Evolutionary conservation across 768 basidiomycete genomes (phyloP), one percentile per base, ranked within the genome.

Genomic region (Hemileccinum rubropunctum): DNA sequence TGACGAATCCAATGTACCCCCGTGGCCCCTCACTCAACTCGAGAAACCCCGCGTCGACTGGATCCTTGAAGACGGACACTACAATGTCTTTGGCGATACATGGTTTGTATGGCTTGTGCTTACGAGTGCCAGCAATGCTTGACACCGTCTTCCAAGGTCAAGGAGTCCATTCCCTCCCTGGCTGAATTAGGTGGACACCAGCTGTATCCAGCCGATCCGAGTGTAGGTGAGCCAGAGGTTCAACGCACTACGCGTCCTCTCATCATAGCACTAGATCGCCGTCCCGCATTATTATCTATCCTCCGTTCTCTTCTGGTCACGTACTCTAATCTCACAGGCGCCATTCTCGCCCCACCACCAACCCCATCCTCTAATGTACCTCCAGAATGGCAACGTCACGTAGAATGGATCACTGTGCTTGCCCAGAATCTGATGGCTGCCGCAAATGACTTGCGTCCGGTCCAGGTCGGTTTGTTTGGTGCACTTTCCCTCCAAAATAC

Each of bases 1-100:
- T 7, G 91, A 90, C 71, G 84, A 91, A 61, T 59, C 69, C 2
- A 84, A 91, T 47, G 71, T 91, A 11, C 90, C 91, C 7, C 80
- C 88, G 17, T 91, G 88, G 88, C 77, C 85, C 17, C 71, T 94
- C 36, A 67, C 67, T 3, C 83, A 84, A 55, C 76, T 95, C 10
- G 88, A 93, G 63, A 91, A 87, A 68, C 93, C 93, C 33, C 79
- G 91, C 39, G 83, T 88, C 13, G 92, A 94, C 61, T 94, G 92
- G 91, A 88, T 95, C 45, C 75, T 90, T 1, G 88, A 93, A 57
- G 90, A 91, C 53, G 86, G 86, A 1, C 75, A 81, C 53, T 95
- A 91, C 65, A 79, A 80, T 45, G 86, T 85, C 14, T 95, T 87
- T 68, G 91, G 90, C n/a, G 89, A 94, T 65, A 77, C 78, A 59